Percentiles rank a stretch among this genome's conserved stretches.
Conservation (phyloP, 768 basidiomycete genomes). For the Lyophyllum semitale region DNA sequence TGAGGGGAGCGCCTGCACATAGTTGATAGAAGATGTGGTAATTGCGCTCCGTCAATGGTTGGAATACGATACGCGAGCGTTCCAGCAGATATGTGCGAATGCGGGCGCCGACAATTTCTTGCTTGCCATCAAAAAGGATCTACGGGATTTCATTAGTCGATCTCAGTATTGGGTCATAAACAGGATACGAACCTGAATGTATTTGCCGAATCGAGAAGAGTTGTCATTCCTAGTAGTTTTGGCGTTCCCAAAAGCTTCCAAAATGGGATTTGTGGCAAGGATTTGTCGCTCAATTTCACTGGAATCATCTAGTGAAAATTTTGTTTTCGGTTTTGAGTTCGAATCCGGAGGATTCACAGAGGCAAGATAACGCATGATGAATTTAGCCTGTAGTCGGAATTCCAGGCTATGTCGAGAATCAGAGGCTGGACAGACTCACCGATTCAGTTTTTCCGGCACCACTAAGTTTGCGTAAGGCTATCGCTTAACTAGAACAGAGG, state of each 20-base stretch:
- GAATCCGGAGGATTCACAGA: constrained; percentile 88
- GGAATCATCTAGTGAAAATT: constrained; percentile 78
- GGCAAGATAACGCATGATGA: constrained; percentile 98
- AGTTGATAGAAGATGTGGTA: constrained; percentile 99
- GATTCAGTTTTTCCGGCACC: constrained; percentile 99
- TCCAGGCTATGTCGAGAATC: constrained; percentile 5
- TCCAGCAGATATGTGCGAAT: constrained; percentile 98
- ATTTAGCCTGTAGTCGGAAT: constrained; percentile 70
- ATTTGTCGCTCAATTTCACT: constrained; percentile 98
- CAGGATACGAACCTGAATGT: constrained; percentile 79
- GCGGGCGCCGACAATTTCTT: constrained; percentile 98
- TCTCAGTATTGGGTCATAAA: neutral
- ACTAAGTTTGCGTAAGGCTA: constrained; percentile 44
- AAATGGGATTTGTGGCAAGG: constrained; percentile 97
- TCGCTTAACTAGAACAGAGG: constrained; percentile 10
- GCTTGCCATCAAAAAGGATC: constrained; percentile 95
- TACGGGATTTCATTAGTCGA: constrained; percentile 32
- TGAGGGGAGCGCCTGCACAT: constrained; percentile 93
- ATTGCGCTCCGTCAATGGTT: constrained; percentile 95
- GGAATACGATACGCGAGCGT: constrained; percentile 96
- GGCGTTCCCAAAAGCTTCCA: constrained; percentile 98
- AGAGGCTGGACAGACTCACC: constrained; percentile 38
- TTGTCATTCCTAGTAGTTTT: constrained; percentile 99
- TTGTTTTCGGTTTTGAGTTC: constrained; percentile 62
- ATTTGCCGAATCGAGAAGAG: constrained; percentile 98